Evolutionary conservation across 805 yeast species (phyloP).

Genomic region (Wickerhamomyces bovis): DNA sequence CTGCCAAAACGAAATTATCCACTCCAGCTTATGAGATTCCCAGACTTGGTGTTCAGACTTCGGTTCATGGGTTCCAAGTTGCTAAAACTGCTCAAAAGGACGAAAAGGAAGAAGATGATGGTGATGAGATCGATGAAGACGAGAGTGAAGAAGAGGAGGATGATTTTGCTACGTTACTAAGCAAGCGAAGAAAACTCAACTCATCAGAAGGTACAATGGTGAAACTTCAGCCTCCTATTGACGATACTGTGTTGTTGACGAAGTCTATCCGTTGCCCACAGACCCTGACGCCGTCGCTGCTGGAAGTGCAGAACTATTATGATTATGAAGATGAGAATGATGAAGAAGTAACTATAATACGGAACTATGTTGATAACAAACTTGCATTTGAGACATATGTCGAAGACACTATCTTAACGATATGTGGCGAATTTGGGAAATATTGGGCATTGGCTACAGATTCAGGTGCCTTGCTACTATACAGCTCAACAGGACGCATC

Average conservation of each 20-base stretch:
- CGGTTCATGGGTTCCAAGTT: constrained; percentile 50
- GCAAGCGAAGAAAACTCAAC: constrained; percentile 29
- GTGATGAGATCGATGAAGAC: constrained; percentile 24
- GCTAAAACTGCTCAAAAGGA: constrained; percentile 24
- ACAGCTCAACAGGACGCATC: constrained; percentile 40
- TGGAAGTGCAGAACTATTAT: constrained; percentile 27
- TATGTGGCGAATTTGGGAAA: constrained; percentile 34
- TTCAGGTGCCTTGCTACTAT: constrained; percentile 45
- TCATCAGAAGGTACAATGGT: constrained; percentile 23
- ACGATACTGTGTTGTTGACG: constrained; percentile 8
- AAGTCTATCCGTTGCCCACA: not conserved
- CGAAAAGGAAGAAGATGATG: constrained; percentile 21
- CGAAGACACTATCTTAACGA: constrained; percentile 31
- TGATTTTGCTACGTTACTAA: constrained; percentile 18
- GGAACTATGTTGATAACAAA: constrained; percentile 31
- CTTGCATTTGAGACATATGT: constrained; percentile 36
- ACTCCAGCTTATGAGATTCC: constrained; percentile 49
- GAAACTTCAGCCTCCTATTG: constrained; percentile 8
- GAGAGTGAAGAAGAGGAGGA: constrained; percentile 46
- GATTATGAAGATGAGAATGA: constrained; percentile 27
- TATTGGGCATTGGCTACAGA: constrained; percentile 55
- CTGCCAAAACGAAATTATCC: constrained; percentile 27
- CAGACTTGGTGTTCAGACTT: constrained; percentile 54
- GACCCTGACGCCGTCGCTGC: constrained; percentile 25
- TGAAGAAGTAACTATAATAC: constrained; percentile 31